Evolutionary conservation across 768 basidiomycete genomes (phyloP), one percentile per base, ranked within the genome.

Genomic region (Tulasnella sp.): DNA sequence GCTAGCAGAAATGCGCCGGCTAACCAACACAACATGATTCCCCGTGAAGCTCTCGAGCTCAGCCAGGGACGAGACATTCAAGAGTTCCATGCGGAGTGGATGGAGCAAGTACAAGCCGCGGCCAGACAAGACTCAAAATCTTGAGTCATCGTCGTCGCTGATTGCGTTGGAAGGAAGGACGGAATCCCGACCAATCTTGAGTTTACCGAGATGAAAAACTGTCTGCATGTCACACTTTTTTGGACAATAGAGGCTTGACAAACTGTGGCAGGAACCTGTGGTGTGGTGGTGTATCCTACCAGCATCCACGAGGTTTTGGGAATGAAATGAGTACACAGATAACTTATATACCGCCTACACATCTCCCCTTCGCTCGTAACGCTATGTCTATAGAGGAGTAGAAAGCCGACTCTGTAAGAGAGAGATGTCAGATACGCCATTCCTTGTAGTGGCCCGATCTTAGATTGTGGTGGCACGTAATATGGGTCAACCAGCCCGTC

Each of bases 11-110:
- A 90, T 79, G 89, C 91, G 1, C 96, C 96, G 2, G 85, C 88
- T 0, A 86, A 93, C 82, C 92, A 92, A 80, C 93, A 93, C 83
- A 97, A 95, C 81, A 96, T 95, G 91, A 87, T 96, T 42, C 97
- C 96, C 11, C 88, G 95, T 71, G 96, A 99, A 82, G 93, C 93
- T 4, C 84, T 97, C n/a, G 88, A 86, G 73, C 83, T 98, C 82
- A 91, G 94, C 81, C 88, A 87, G 73, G 96, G 96, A 4, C 86
- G 87, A 72, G 88, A 88, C 80, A 88, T 95, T 32, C 86, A 88
- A 35, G 91, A 92, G 74, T 98, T 98, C 83, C 89, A 91, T 3
- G 86, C 89, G 23, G 83, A 82, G 20, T 86, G 85, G 84, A 81
- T 82, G 69, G 83, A 83, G 29, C 82, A 83, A 61, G 77, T 86